A percentile compares a stretch with the other conserved stretches of the same genome.
Evolutionary conservation across 1,139 yeast genomes (phyloP).

Genomic region (Debaryomyces nepalensis): DNA sequence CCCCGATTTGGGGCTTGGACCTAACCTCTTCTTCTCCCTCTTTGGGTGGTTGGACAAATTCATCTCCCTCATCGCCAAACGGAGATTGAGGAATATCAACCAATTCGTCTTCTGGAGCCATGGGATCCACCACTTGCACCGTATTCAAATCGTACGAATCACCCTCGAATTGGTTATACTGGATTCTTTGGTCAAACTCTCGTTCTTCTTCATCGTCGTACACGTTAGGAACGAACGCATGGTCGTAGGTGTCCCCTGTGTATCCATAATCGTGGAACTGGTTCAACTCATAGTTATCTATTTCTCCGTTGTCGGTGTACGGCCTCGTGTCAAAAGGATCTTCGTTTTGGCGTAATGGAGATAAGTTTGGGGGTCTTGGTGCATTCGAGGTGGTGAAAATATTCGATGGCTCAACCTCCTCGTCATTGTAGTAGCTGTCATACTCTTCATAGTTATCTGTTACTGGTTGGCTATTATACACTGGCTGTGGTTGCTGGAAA

Average conservation of each 20-base stretch:
- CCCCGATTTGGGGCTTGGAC: conserved; percentile 42
- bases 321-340: conserved; percentile 24
- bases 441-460: conserved; percentile 32
- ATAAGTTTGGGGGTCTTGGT: conserved; percentile 22
- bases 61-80: conserved; percentile 34
- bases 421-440: conserved; percentile 24
- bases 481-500: conserved; percentile 42
- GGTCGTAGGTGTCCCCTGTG: conserved; percentile 29
- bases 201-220: conserved; percentile 50
- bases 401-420: conserved; percentile 25
- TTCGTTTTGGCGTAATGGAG: conserved; percentile 20
- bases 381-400: conserved; percentile 31
- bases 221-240: conserved; percentile 53
- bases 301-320: conserved; percentile 19
- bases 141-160: conserved; percentile 49
- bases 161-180: conserved; percentile 47
- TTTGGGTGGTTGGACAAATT: conserved; percentile 34
- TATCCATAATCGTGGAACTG: conserved; percentile 29
- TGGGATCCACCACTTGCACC: conserved; percentile 28
- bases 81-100: conserved; percentile 31
- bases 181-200: conserved; percentile 47
- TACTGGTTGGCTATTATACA: conserved; percentile 21
- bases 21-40: conserved; percentile 40
- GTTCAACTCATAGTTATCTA: conserved; percentile 30
- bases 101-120: conserved; percentile 14